Conservation (phyloP, 2,329 filamentous ascomycete genomes). For the Nothophaeocryptopus gaeumannii region DNA sequence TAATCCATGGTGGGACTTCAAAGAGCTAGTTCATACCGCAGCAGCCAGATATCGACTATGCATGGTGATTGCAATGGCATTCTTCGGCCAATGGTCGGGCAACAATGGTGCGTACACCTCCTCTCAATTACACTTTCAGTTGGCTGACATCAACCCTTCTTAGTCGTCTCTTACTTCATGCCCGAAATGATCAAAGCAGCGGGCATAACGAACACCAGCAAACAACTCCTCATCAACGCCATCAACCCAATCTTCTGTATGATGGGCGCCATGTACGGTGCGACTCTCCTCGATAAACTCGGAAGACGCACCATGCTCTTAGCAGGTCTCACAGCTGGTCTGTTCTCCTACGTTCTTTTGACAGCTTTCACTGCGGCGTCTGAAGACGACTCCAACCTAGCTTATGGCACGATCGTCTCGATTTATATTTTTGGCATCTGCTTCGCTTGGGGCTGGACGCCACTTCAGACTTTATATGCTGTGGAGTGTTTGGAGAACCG, state of each 20-base stretch:
- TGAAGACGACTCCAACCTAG: slow-evolving; percentile 21
- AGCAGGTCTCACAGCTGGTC: slow-evolving; percentile 35
- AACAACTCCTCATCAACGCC: slow-evolving; percentile 41
- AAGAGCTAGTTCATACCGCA: slow-evolving; percentile 49
- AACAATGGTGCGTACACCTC: slow-evolving; percentile 29
- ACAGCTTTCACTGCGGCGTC: slow-evolving; percentile 36
- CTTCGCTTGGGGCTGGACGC: slow-evolving; percentile 42
- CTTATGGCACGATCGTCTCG: slow-evolving; percentile 40
- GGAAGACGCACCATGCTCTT: slow-evolving; percentile 38
- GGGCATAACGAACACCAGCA: slow-evolving; percentile 37
- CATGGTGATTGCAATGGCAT: slow-evolving; percentile 42
- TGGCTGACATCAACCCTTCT: slow-evolving; percentile 11
- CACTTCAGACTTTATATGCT: slow-evolving; percentile 40
- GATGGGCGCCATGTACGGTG: slow-evolving; percentile 40
- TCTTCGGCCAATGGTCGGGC: slow-evolving; percentile 43
- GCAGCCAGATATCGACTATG: slow-evolving; percentile 51
- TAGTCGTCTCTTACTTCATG: slow-evolving; percentile 37
- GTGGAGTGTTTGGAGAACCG: slow-evolving; percentile 41
- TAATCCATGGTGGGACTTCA: slow-evolving; percentile 25
- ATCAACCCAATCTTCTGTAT: slow-evolving; percentile 41
- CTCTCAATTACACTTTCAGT: slow-evolving; percentile 19
- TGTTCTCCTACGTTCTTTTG: slow-evolving; percentile 36
- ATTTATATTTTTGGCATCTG: slow-evolving; percentile 43
- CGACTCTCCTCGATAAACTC: slow-evolving; percentile 28
- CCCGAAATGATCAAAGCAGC: slow-evolving; percentile 38